These are phyloP conservation scores for Kodamaea anthophila DNA, from an alignment of 1,139 yeast genomes.

Conservation along the genomic window DNA sequence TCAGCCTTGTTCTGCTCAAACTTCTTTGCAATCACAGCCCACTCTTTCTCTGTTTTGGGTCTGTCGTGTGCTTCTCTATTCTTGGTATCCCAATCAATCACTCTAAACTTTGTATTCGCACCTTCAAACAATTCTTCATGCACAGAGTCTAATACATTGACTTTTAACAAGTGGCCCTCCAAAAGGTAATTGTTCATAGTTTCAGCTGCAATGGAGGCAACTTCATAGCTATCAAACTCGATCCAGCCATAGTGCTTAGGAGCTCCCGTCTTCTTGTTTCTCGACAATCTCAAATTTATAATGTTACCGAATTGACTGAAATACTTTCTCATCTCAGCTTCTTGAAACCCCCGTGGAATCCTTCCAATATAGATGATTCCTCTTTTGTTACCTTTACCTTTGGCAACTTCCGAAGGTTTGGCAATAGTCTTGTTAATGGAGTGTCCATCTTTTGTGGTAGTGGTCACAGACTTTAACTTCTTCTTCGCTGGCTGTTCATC, in stretches of 20 bases:
- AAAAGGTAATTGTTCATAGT: constrained; percentile 92
- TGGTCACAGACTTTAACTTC: constrained; percentile 10
- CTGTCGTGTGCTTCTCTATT: constrained; percentile 50
- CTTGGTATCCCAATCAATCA: constrained; percentile 58
- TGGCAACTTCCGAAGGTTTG: constrained; percentile 18
- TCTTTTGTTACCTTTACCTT: constrained; percentile 35
- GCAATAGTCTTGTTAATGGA: constrained; percentile 16
- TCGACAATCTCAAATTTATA: constrained; percentile 68
- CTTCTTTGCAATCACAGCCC: constrained; percentile 43
- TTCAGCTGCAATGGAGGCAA: constrained; percentile 85
- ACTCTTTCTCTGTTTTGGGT: constrained; percentile 51
- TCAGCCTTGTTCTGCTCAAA: constrained; percentile 40
- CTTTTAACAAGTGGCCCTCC: constrained; percentile 75
- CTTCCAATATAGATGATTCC: constrained; percentile 89
- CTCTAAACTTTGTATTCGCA: constrained; percentile 48
- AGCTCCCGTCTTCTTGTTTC: constrained; percentile 87
- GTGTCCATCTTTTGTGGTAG: constrained; percentile 14
- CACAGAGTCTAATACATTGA: constrained; percentile 48
- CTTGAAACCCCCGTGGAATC: constrained; percentile 89
- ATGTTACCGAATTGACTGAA: constrained; percentile 88
- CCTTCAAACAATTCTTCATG: constrained; percentile 47
- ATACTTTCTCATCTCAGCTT: constrained; percentile 71
- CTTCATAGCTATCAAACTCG: constrained; percentile 69
- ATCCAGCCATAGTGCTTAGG: constrained; percentile 91
- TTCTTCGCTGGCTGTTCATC: constrained; percentile 8